Evolutionary conservation across 2,329 filamentous ascomycete genomes (phyloP), one percentile per base, ranked within the genome.

Genomic region (Rhytidhysteron rufulum): DNA sequence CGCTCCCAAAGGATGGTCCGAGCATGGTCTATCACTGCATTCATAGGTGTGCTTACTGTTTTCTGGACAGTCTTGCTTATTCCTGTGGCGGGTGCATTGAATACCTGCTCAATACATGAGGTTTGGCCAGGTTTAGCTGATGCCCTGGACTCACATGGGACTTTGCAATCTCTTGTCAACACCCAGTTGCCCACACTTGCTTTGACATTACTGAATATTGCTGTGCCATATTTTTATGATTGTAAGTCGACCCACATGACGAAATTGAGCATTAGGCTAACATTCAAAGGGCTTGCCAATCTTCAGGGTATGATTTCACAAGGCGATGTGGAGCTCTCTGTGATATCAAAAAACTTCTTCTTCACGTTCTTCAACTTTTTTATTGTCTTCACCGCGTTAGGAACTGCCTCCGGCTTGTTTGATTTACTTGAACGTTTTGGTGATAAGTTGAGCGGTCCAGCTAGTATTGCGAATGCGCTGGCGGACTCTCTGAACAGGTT

Each of bases 291-390:
- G 72, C 78, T 98, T 9, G 88, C 91, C 3, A 90, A 90, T 61
- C 78, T 81, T 38, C 93, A 98, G 70, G 93, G 93, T 35, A 94
- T 94, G 83, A 88, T 95, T 37, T 97, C 93, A 0, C 87, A 89
- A 53, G 88, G 88, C 32, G 93, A 98, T 47, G 83, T 98, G 17
- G 93, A 97, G 65, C 75, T 98, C 5, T 97, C 93, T 0, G 77
- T 94, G 32, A 91, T 98, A 50, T 95, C 88, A 39, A 98, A 98
- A 71, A 98, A 97, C 66, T 98, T 97, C 70, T 95, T 97, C 75
- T 98, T 98, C 63, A 90, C 86, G 8, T 98, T 98, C 67, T 97
- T 98, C 79, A 98, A 98, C 68, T 88, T 97, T 42, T 98, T 98
- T 68, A 79, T 97, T 37, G 80, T 97, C 32, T 96, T 97, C 63